These are phyloP conservation scores for Lepidium didymum DNA, from an alignment of 345 rosid genomes.

Conservation along the genomic window DNA sequence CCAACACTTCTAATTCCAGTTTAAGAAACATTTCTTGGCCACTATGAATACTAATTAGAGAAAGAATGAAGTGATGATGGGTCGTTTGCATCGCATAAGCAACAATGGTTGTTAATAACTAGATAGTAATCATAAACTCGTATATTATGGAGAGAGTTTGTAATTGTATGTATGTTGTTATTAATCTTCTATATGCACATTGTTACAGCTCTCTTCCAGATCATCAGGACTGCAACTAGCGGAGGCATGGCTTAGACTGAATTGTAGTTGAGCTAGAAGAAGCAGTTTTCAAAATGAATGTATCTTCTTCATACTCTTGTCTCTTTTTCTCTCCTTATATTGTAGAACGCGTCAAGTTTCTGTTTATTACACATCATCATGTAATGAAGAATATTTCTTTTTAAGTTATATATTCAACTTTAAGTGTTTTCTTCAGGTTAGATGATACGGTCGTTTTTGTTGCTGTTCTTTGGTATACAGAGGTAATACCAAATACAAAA, in stretches of 20 bases:
- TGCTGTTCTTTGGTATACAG: neutral
- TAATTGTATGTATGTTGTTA: no score
- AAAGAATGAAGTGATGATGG: no score
- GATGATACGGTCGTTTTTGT: neutral
- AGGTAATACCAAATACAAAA: neutral
- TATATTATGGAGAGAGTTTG: no score
- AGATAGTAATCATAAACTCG: no score
- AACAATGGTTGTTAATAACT: no score
- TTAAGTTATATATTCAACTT: neutral
- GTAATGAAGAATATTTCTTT: neutral
- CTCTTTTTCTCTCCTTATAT: neutral
- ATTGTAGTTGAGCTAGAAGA: neutral
- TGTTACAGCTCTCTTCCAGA: constrained; percentile 86
- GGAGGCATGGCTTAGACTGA: constrained; percentile 50
- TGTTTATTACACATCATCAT: neutral
- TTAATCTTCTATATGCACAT: neutral
- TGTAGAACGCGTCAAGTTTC: neutral
- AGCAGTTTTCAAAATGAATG: neutral
- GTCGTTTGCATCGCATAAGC: no score
- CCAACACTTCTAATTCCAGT: neutral
- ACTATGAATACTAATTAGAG: no score
- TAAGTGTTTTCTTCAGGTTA: neutral
- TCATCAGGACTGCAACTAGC: constrained; percentile 81
- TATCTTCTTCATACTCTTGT: neutral
- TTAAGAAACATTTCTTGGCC: no score